Percentiles rank a stretch among this genome's conserved stretches.
phyloP scores from a whole-genome alignment of 208 protist genomes.

The Acanthamoeba sp. region DNA sequence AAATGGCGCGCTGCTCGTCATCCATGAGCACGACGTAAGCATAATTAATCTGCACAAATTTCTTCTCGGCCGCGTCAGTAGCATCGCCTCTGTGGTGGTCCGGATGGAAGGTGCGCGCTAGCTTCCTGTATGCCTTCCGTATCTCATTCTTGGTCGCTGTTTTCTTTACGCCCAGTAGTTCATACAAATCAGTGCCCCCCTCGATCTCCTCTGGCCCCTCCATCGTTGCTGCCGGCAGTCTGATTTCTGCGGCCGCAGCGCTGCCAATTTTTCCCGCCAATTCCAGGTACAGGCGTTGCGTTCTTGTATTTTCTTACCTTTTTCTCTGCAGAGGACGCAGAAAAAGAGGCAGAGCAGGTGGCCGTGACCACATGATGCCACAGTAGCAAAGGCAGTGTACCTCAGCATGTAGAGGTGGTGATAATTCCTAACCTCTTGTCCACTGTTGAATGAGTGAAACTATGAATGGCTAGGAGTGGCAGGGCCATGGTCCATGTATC shows the following conservation, averaged over 20 bases:
- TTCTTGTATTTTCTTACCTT: no score
- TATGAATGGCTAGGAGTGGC: no score
- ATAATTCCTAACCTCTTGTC: no score
- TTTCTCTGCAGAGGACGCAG: no score
- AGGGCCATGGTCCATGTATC: no score
- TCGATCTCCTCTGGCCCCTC: conserved; percentile 46
- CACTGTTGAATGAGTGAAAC: no score
- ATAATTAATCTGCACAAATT: conserved; percentile 57
- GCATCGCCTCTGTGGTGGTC: conserved; percentile 61
- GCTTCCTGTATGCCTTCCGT: conserved; percentile 34
- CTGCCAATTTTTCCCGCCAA: background rate
- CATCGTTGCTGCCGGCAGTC: background rate
- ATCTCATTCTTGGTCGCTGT: background rate
- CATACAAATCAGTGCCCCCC: conserved; percentile 23
- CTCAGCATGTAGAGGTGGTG: no score
- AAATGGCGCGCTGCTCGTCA: conserved; percentile 57
- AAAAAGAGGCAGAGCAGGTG: no score
- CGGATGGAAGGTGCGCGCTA: conserved; percentile 52
- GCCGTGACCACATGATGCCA: no score
- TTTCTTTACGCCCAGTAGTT: conserved; percentile 1
- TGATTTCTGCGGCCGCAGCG: no score
- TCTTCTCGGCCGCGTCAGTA: background rate
- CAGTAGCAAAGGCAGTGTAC: no score
- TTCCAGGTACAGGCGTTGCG: background rate
- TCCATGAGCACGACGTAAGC: conserved; percentile 68